Conservation (phyloP, 2,329 filamentous ascomycete genomes). For the Pseudogymnoascus destructans region DNA sequence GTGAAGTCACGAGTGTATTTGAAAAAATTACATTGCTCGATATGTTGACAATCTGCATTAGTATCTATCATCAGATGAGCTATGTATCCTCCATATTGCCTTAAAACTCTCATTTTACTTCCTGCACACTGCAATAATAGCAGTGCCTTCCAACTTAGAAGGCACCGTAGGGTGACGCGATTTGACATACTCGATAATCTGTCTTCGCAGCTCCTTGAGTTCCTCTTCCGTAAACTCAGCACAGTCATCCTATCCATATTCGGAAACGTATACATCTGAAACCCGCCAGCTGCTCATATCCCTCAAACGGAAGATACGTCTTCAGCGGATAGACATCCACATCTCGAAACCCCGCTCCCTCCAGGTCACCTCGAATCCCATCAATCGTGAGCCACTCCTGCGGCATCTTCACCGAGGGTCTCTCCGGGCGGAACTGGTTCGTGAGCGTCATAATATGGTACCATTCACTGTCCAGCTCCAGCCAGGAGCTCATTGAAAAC, state of each 20-base stretch:
- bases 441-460: slow-evolving; percentile 2
- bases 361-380: slow-evolving; percentile 8
- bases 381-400: slow-evolving; percentile 7
- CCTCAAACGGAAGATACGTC: slow-evolving; percentile 11
- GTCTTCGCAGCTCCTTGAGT: not conserved
- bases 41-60: not conserved
- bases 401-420: not conserved
- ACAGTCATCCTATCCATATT: slow-evolving; percentile 6
- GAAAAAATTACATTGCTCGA: not conserved
- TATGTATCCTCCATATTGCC: not conserved
- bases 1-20: not conserved
- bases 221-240: slow-evolving; percentile 3
- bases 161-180: not conserved
- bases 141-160: not conserved
- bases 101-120: not conserved
- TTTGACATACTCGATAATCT: slow-evolving; percentile 9
- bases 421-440: slow-evolving; percentile 3
- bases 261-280: slow-evolving; percentile 4
- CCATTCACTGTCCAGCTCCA: slow-evolving; percentile 2
- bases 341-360: slow-evolving; percentile 8
- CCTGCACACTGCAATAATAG: slow-evolving; percentile 10
- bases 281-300: not conserved
- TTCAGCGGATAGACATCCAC: slow-evolving; percentile 8
- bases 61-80: not conserved
- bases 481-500: slow-evolving; percentile 9